Base-by-base conservation (phyloP, 257 asterid species). In the Lycium barbarum region DNA sequence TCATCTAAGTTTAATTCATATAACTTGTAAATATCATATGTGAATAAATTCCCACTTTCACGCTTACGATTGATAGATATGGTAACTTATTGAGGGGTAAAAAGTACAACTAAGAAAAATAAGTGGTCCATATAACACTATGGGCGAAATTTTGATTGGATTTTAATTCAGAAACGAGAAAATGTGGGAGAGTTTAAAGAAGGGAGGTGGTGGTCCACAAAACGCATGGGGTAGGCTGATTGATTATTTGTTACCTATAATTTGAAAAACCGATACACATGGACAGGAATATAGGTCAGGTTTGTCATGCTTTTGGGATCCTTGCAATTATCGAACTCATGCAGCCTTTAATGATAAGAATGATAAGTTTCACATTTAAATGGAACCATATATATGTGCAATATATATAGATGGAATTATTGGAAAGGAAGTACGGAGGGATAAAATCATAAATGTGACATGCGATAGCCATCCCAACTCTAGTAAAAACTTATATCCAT, bases 291-390 rank as follows among this genome's bases (percentile, higher is more conserved):
- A 18, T 43, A 49, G 89, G 90, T 91, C 90, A 89, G 89, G 86
- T 84, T 59, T 94, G 95, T 91, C 94, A 91, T 88, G 98, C 97
- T 92, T 93, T 93, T 93, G 90, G 96, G 93, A 92, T 93, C 95
- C 89, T 88, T 88, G 94, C 96, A 94, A 93, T 94, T 51, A 93
- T 94, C 92, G 97, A 92, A 87, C 86, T 92, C 97, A 90, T 88
- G 97, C 95, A 88, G 88, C 87, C 88, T 92, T 91, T 88, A 89
- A 92, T 94, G 90, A 90, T 90, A 86, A 51, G 87, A 59, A 82
- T 86, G 78, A 87, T 86, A 72, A 73, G 74, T 79, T 78, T 7
- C 33, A 38, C n/a, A 40, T 40, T 66, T 12, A 54, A 12, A 43
- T 61, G 7, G 2, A 20, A 22, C 51, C 36, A 43, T 72, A 81